These are phyloP conservation scores for Linanthus parryae DNA, from an alignment of 148 eudicot genomes.

Conservation along the genomic window DNA sequence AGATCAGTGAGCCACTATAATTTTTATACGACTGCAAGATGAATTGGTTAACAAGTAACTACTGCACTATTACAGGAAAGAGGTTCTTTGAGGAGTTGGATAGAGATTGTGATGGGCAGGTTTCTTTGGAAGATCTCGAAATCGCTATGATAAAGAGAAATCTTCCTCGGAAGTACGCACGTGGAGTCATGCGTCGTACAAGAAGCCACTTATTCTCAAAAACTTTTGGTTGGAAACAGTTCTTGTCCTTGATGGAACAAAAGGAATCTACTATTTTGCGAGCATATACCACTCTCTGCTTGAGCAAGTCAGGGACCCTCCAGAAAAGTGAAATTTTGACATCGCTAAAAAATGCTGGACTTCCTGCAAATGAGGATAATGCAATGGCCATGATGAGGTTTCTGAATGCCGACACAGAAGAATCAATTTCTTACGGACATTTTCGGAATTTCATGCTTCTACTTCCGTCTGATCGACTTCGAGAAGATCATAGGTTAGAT, in stretches of 20 bases:
- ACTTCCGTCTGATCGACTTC: slow-evolving; percentile 90
- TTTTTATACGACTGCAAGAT: no score
- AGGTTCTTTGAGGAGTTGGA: slow-evolving; percentile 95
- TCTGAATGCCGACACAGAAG: slow-evolving; percentile 79
- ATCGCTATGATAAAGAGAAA: slow-evolving; percentile 86
- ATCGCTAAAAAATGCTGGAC: slow-evolving; percentile 83
- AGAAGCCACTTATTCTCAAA: slow-evolving; percentile 82
- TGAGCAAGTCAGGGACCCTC: slow-evolving; percentile 93
- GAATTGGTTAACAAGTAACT: no score
- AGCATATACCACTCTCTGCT: slow-evolving; percentile 90
- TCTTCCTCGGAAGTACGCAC: slow-evolving; percentile 77
- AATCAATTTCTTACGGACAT: slow-evolving; percentile 95
- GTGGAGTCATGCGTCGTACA: slow-evolving; percentile 72
- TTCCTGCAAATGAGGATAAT: slow-evolving; percentile 94
- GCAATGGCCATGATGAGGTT: slow-evolving; percentile 97
- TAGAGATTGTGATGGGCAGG: slow-evolving; percentile 95
- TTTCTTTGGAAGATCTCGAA: slow-evolving; percentile 88
- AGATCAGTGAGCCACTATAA: no score
- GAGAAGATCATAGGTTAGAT: slow-evolving; percentile 92
- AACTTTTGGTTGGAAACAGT: slow-evolving; percentile 96
- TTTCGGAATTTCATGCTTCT: slow-evolving; percentile 92
- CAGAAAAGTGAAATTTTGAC: slow-evolving; percentile 87
- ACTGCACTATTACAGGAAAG: slow-evolving; percentile 45
- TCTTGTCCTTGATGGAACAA: slow-evolving; percentile 87
- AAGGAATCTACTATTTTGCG: slow-evolving; percentile 94